A percentile compares a stretch with the other conserved stretches of the same genome.
Conservation (phyloP, 1,284 basidiomycete genomes). For the Erythrobasidium hasegawianum region DNA sequence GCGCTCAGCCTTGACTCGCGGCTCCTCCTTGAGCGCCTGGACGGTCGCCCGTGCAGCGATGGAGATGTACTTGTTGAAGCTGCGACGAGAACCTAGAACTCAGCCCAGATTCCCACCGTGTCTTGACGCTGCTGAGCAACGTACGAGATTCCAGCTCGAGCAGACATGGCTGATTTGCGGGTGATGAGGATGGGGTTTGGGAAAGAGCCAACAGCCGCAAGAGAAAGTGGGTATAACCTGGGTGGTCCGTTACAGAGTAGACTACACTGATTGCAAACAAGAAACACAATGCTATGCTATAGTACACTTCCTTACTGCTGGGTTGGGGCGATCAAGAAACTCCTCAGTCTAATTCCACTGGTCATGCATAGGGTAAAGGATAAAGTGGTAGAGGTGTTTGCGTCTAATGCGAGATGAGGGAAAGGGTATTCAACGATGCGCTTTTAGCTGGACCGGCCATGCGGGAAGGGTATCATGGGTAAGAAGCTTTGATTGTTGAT, state of each 20-base stretch:
- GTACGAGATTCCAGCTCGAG: constrained; percentile 22
- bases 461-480: background rate
- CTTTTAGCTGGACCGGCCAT: constrained; percentile 4
- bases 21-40: constrained; percentile 51
- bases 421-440: constrained; percentile 5
- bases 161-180: constrained; percentile 17
- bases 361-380: too few species aligned
- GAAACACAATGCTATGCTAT: constrained; percentile 10
- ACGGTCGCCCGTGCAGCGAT: constrained; percentile 51
- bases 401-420: background rate
- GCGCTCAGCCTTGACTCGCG: constrained; percentile 50
- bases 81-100: constrained; percentile 34
- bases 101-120: constrained; percentile 1
- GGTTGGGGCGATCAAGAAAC: too few species aligned
- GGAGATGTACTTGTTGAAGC: constrained; percentile 53
- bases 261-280: background rate
- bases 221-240: background rate
- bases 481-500: too few species aligned
- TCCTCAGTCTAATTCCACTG: too few species aligned
- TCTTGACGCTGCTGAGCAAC: background rate
- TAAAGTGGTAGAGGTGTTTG: too few species aligned
- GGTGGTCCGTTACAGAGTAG: too few species aligned
- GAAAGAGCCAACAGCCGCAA: background rate
- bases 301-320: too few species aligned
- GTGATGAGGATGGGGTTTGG: background rate